Evolutionary conservation across 768 basidiomycete genomes (phyloP).

Genomic region (Tulasnella sp.): DNA sequence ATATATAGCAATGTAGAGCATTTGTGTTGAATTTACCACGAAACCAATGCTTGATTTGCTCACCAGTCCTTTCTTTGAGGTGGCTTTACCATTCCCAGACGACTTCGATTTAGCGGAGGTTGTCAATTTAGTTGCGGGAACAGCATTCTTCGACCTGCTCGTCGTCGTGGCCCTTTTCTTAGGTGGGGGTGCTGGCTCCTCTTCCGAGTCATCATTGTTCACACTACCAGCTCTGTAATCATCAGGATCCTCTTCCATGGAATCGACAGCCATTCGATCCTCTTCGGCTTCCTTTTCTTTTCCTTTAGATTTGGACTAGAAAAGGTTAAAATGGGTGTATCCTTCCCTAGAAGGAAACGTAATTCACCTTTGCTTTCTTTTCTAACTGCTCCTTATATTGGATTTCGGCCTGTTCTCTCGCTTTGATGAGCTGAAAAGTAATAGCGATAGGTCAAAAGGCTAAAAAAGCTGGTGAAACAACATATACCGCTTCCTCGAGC

Average conservation of each 20-base stretch:
- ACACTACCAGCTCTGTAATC: slow-evolving; percentile 43
- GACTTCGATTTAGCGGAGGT: slow-evolving; percentile 23
- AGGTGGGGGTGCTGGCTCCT: slow-evolving; percentile 19
- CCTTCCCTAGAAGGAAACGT: neutral
- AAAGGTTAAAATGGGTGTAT: neutral
- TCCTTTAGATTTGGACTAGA: slow-evolving; percentile 36
- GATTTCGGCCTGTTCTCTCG: slow-evolving; percentile 43
- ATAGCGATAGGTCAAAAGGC: neutral
- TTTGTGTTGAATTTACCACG: neutral
- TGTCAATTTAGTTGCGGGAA: too few species aligned
- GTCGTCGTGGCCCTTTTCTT: slow-evolving; percentile 24
- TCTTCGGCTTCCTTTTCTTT: slow-evolving; percentile 38
- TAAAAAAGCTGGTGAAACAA: neutral
- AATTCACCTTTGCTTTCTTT: slow-evolving; percentile 48
- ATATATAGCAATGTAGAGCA: slow-evolving; percentile 29
- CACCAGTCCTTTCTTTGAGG: slow-evolving; percentile 37
- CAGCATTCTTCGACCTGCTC: slow-evolving; percentile 21
- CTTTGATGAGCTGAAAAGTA: slow-evolving; percentile 34
- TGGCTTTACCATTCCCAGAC: slow-evolving; percentile 23
- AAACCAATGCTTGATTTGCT: slow-evolving; percentile 3
- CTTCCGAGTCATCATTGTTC: slow-evolving; percentile 33
- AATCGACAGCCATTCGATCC: slow-evolving; percentile 44
- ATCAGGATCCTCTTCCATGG: slow-evolving; percentile 52
- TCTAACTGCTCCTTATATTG: slow-evolving; percentile 29
- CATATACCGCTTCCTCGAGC: slow-evolving; percentile 55